These are phyloP conservation scores for Trichodelitschia bisporula DNA, from an alignment of 495 filamentous ascomycete species.

Conservation along the genomic window DNA sequence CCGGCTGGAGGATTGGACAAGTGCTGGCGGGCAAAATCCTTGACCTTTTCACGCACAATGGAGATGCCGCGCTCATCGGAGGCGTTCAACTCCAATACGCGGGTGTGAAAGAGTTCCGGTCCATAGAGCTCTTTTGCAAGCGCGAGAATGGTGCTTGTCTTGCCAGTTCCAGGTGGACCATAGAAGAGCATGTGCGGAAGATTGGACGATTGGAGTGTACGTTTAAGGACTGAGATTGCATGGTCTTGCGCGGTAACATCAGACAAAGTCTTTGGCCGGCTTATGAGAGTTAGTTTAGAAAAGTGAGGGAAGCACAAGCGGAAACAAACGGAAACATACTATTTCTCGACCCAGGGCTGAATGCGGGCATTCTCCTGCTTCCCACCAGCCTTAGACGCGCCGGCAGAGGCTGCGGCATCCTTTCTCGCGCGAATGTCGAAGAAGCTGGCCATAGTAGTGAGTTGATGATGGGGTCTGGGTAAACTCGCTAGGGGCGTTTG, in stretches of 20 bases:
- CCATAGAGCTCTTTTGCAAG: slow-evolving; percentile 96
- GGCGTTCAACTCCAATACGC: slow-evolving; percentile 93
- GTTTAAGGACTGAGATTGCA: slow-evolving; percentile 73
- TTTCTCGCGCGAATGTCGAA: slow-evolving; percentile 89
- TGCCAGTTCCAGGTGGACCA: slow-evolving; percentile 88
- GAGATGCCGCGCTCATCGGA: slow-evolving; percentile 95
- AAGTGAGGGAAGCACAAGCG: not conserved
- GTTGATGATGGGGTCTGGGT: too few relatives aligned
- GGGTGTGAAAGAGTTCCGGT: slow-evolving; percentile 75
- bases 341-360: slow-evolving; percentile 99
- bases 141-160: slow-evolving; percentile 93
- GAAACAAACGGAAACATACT: slow-evolving; percentile 29
- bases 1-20: slow-evolving; percentile 49
- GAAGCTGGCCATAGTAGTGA: slow-evolving; percentile 76
- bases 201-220: slow-evolving; percentile 85
- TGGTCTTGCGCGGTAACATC: slow-evolving; percentile 98
- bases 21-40: slow-evolving; percentile 90
- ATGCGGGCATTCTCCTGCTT: slow-evolving; percentile 34
- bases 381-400: slow-evolving; percentile 27
- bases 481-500: too few relatives aligned
- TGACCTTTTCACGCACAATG: slow-evolving; percentile 95
- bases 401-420: slow-evolving; percentile 40
- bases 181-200: slow-evolving; percentile 99
- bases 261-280: slow-evolving; percentile 74
- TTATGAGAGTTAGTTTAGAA: slow-evolving; percentile 14